Base-by-base conservation (phyloP, 805 yeast species). In the Metschnikowia henanensis region DNA sequence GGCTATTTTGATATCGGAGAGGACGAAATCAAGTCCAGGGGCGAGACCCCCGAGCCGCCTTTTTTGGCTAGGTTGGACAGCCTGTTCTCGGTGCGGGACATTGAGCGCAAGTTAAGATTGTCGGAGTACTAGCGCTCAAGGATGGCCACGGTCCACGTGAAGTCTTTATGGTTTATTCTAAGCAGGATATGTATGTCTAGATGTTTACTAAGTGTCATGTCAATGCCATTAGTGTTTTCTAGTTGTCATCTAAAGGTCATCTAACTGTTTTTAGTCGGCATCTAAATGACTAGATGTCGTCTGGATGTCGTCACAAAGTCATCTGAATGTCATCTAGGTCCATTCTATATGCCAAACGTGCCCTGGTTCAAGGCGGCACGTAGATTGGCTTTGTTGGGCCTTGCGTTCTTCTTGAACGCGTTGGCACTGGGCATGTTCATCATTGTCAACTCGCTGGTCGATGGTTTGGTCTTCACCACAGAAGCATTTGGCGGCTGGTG, bases 281-380 rank as follows among this genome's bases (percentile, higher is more conserved):
- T n/a, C n/a, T n/a, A n/a, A n/a, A n/a, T n/a, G n/a, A n/a, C n/a
- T n/a, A n/a, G n/a, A n/a, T n/a, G n/a, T n/a, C n/a, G n/a, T n/a
- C n/a, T n/a, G n/a, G n/a, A n/a, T n/a, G n/a, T n/a, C n/a, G n/a
- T n/a, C n/a, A n/a, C n/a, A n/a, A n/a, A n/a, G n/a, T n/a, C n/a
- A n/a, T n/a, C n/a, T n/a, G n/a, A n/a, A n/a, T n/a, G n/a, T n/a
- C n/a, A n/a, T n/a, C n/a, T n/a, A n/a, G n/a, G n/a, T n/a, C n/a
- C n/a, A n/a, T n/a, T n/a, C 38, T 64, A 84, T 29, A 85, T 83
- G 35, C 92, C 92, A 65, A 84, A 85, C 42, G 75, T 75, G 23
- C 85, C 86, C 44, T 77, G 80, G 55, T 78, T 76, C 37, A 85
- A 72, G 2, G 87, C 87, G 39, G 80, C 75, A 53, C 89, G 73